Conservation (phyloP, 192 early-diverging fungal species). For the Irineochytrium annulatum region DNA sequence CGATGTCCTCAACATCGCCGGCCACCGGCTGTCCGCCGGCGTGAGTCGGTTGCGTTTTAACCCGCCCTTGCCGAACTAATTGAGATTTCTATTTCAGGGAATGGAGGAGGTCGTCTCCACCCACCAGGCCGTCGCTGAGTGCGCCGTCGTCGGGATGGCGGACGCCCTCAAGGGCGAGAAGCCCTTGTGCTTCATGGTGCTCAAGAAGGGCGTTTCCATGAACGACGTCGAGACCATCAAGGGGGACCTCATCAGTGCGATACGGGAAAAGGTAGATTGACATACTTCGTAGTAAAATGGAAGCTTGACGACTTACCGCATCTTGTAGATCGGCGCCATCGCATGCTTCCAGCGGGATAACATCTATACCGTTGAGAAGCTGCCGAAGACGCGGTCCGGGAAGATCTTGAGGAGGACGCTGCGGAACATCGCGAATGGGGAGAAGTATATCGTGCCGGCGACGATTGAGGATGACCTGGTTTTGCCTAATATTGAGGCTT, state of each 20-base stretch:
- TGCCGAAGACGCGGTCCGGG: constrained; percentile 84
- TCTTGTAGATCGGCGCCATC: constrained; percentile 67
- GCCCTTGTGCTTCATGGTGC: constrained; percentile 39
- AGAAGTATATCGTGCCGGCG: constrained; percentile 57
- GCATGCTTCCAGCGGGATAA: constrained; percentile 75
- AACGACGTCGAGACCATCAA: constrained; percentile 14
- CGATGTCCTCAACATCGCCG: constrained; percentile 79
- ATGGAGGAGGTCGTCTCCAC: constrained; percentile 69
- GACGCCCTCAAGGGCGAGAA: constrained; percentile 41
- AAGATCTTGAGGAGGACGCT: constrained; percentile 79
- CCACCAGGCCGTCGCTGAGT: constrained; percentile 49
- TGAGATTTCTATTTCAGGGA: constrained; percentile 28
- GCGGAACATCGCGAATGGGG: constrained; percentile 55
- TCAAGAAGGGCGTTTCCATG: constrained; percentile 15
- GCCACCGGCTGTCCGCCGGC: constrained; percentile 78
- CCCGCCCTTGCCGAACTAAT: too few species aligned
- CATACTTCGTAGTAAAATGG: too few species aligned
- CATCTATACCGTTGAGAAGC: constrained; percentile 59
- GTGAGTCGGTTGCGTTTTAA: constrained; percentile 60
- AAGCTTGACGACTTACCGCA: not conserved
- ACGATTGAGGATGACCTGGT: constrained; percentile 76
- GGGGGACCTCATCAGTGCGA: constrained; percentile 54
- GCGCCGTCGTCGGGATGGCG: constrained; percentile 32
- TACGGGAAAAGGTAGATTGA: constrained; percentile 40
- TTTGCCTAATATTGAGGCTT: constrained; percentile 20